Conservation (phyloP, 2,329 filamentous ascomycete genomes). For the Fusarium metavorans region DNA sequence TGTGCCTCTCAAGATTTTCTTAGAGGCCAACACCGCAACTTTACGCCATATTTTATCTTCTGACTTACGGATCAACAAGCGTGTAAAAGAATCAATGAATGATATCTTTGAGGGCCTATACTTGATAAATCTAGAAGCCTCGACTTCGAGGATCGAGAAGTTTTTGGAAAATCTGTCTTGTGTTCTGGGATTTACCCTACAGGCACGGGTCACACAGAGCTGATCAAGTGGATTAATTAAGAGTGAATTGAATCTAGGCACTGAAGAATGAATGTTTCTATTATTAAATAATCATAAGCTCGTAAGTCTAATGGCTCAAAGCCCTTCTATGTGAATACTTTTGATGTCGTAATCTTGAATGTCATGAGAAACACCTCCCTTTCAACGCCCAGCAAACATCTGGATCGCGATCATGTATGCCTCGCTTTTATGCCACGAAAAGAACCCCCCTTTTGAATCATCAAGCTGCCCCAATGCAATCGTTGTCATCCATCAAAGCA, state of each 20-base stretch:
- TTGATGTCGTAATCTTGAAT: background rate
- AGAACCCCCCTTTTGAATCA: background rate
- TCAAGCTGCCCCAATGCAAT: background rate
- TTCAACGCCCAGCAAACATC: background rate
- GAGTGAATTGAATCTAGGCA: background rate
- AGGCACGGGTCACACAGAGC: background rate
- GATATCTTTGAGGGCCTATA: background rate
- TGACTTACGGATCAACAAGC: too few species aligned
- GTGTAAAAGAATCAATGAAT: background rate
- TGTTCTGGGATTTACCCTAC: background rate
- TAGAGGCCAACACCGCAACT: too few species aligned
- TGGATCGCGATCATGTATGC: background rate
- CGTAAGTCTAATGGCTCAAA: background rate
- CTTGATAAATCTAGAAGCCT: background rate
- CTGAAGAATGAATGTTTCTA: background rate
- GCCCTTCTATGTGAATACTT: background rate
- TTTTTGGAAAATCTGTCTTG: background rate
- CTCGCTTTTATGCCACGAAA: background rate
- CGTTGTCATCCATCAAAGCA: background rate
- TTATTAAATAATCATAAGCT: background rate
- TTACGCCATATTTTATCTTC: too few species aligned
- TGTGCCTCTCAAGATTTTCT: background rate
- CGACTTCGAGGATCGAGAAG: background rate
- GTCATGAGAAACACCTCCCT: background rate
- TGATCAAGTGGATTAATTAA: background rate